phyloP scores from a whole-genome alignment of 768 basidiomycete species.

The Clitopilus passeckerianus region DNA sequence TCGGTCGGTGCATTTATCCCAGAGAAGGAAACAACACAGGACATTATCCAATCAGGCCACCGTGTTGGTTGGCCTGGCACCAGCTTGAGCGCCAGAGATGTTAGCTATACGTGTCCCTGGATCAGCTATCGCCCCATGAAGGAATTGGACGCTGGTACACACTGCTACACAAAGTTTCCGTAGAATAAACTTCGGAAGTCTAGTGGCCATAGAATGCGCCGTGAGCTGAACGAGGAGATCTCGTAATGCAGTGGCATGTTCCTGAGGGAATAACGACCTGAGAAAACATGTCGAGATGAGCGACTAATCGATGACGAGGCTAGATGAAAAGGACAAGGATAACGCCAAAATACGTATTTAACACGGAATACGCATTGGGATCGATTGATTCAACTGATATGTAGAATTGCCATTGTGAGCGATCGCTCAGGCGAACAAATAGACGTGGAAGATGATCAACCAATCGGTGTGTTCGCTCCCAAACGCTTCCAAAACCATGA shows the following conservation, averaged over 20 bases:
- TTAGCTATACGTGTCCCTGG: conserved; percentile 45
- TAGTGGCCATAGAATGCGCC: conserved; percentile 53
- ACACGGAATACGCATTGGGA: neutral
- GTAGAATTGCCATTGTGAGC: neutral
- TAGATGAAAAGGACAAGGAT: neutral
- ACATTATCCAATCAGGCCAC: conserved; percentile 77
- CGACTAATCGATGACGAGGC: neutral
- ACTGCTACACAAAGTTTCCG: conserved; percentile 89
- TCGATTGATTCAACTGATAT: neutral
- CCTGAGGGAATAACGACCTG: conserved; percentile 73
- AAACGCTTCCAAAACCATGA: conserved; percentile 1
- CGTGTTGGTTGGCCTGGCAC: conserved; percentile 50
- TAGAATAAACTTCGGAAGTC: conserved; percentile 65
- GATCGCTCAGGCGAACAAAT: neutral
- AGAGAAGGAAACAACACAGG: conserved; percentile 59
- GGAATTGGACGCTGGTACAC: conserved; percentile 21
- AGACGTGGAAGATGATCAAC: neutral
- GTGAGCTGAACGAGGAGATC: conserved; percentile 70
- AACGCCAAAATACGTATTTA: neutral
- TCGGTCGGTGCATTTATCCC: conserved; percentile 53
- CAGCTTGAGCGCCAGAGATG: conserved; percentile 68
- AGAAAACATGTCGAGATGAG: conserved; percentile 2
- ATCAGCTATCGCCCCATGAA: too few relatives aligned
- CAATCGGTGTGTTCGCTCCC: neutral
- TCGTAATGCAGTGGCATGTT: conserved; percentile 52